These are phyloP conservation scores for Calonectria honghensis DNA, from an alignment of 2,329 filamentous ascomycete genomes.

Conservation along the genomic window DNA sequence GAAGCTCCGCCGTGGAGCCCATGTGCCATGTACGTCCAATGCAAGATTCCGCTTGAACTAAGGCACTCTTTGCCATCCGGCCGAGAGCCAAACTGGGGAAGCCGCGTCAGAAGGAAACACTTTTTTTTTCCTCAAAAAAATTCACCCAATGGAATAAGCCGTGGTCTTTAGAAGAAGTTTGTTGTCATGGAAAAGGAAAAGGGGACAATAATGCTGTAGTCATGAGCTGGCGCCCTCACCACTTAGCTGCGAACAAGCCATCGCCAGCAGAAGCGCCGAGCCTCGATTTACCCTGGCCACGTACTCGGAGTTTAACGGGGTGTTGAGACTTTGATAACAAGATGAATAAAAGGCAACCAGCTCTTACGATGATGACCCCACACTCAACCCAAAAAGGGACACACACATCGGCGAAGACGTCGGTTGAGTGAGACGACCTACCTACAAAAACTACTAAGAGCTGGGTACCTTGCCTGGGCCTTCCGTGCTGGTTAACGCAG, in stretches of 20 bases:
- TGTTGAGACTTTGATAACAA: slow-evolving; percentile 33
- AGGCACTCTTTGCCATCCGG: slow-evolving; percentile 46
- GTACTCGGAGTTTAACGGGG: slow-evolving; percentile 34
- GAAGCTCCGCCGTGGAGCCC: slow-evolving; percentile 46
- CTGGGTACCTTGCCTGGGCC: slow-evolving; percentile 24
- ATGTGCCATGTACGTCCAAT: slow-evolving; percentile 48
- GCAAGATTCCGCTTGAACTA: slow-evolving; percentile 57
- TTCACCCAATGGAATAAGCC: slow-evolving; percentile 20
- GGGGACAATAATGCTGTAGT: background rate
- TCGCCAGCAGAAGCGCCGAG: slow-evolving; percentile 12
- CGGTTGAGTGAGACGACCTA: slow-evolving; percentile 12
- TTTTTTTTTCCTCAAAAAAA: slow-evolving; percentile 3
- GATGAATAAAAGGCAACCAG: slow-evolving; percentile 29
- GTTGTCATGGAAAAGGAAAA: background rate
- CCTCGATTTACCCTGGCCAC: slow-evolving; percentile 28
- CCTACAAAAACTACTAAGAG: slow-evolving; percentile 17
- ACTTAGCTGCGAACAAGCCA: background rate
- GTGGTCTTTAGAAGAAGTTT: background rate
- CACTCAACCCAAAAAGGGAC: slow-evolving; percentile 25
- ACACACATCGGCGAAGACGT: slow-evolving; percentile 16
- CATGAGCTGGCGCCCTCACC: background rate
- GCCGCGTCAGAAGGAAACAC: slow-evolving; percentile 39
- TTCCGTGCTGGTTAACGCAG: slow-evolving; percentile 37
- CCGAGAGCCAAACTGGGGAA: slow-evolving; percentile 41
- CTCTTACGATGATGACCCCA: slow-evolving; percentile 35